phyloP scores from a whole-genome alignment of 2,329 filamentous ascomycete species.

The Sclerotinia trifoliorum region DNA sequence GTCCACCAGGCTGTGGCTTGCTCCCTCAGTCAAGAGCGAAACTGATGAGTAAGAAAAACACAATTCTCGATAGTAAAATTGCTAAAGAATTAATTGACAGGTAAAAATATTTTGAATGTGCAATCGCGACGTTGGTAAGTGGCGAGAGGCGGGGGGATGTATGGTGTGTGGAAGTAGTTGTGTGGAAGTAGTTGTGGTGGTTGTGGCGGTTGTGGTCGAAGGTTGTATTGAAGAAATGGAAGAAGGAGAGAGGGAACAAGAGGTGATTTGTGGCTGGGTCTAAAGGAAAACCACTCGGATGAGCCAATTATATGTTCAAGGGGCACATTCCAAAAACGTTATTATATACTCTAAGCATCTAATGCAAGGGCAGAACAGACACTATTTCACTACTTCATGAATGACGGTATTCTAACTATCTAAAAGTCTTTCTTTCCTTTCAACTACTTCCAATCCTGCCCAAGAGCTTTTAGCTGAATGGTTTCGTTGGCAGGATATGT shows the following conservation, averaged over 20 bases:
- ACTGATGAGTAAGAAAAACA: slow-evolving; percentile 1
- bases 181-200: background rate
- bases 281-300: slow-evolving; percentile 6
- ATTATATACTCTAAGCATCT: background rate
- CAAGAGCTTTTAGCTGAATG: background rate
- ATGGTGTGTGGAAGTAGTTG: background rate
- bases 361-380: slow-evolving; percentile 5
- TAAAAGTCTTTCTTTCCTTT: background rate
- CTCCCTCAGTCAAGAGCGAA: slow-evolving; percentile 9
- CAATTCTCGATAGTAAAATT: background rate
- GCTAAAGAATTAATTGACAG: background rate
- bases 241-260: background rate
- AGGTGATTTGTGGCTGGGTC: slow-evolving; percentile 21
- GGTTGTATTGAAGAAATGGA: slow-evolving; percentile 13
- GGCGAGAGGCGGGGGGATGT: background rate
- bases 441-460: background rate
- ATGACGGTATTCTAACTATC: background rate
- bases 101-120: background rate
- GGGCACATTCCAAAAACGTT: slow-evolving; percentile 19
- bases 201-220: background rate
- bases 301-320: slow-evolving; percentile 12
- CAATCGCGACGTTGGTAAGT: slow-evolving; percentile 4
- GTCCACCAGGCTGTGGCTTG: slow-evolving; percentile 22
- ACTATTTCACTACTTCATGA: background rate
- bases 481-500: background rate